Evolutionary conservation across 2,329 filamentous ascomycete genomes (phyloP), one percentile per base, ranked within the genome.

Genomic region (Emericellopsis cladophorae): DNA sequence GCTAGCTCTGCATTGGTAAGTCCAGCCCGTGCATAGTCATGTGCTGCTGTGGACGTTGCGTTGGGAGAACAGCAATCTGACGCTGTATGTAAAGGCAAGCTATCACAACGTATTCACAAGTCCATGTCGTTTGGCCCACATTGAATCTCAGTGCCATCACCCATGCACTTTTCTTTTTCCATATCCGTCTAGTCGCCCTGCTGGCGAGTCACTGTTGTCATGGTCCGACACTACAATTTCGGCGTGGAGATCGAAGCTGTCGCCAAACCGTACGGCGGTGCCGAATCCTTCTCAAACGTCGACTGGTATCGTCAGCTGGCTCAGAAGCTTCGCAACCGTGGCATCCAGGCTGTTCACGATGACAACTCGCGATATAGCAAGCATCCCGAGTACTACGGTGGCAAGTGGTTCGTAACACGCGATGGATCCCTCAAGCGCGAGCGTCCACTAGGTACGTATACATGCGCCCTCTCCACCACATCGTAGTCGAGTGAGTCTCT

Each of bases 341-440:
- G 57, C 44, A 60, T 63, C 43, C 46, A 54, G 32, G 60, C 60
- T 21, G 54, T 58, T 5, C 53, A 60, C 45, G 59, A 63, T 41
- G 58, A 61, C 46, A 54, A 55, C 45, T 61, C 57, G 31, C 52
- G 49, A 36, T 62, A 62, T 47, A 60, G 56, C 53, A 64, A 64
- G 44, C 60, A 62, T 24, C 60, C 60, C 2, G 60, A 64, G 46
- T 61, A 63, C 47, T 63, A 64, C 36, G 59, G 58, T 42, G 58
- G 58, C 14, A 63, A 64, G 47, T 63, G 60, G 60, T 64, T 61
- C 44, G 58, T 64, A 42, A 64, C 60, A 10, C 52, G 58, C 24
- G 60, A 64, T 43, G 60, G 59, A 6, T 64, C 60, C 18, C 46
- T 64, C 35, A 59, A 61, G 45, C 50, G 60, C n/a, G 55, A 55